Conservation (phyloP, 345 rosid species). For the Xanthoceras sorbifolium region DNA sequence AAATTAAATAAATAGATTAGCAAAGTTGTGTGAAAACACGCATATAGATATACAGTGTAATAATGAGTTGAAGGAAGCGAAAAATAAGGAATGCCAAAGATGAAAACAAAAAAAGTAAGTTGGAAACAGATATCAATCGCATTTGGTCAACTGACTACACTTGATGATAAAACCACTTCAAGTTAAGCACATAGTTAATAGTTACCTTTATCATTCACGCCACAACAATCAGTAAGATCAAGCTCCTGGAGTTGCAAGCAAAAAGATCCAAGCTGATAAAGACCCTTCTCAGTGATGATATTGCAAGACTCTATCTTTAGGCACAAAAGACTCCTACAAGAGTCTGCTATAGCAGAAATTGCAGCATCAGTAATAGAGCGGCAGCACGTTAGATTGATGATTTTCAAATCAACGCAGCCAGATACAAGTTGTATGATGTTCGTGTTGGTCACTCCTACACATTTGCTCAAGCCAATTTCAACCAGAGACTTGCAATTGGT, state of each 20-base stretch:
- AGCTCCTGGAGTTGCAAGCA: constrained; percentile 69
- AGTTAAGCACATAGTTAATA: not conserved
- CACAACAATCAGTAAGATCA: constrained; percentile 84
- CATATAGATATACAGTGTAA: not conserved
- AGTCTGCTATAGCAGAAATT: constrained; percentile 65
- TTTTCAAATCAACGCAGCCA: constrained; percentile 59
- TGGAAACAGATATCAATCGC: not conserved
- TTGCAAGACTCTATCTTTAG: constrained; percentile 82
- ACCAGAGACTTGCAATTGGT: constrained; percentile 54
- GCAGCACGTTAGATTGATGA: constrained; percentile 71
- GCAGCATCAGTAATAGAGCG: constrained; percentile 68
- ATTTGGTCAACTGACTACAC: not conserved
- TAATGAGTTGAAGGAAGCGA: not conserved
- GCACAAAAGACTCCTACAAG: constrained; percentile 65
- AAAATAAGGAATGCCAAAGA: too few relatives aligned
- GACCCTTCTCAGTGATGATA: constrained; percentile 80
- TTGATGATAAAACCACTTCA: not conserved
- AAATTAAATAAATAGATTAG: not conserved
- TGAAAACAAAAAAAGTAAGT: too few relatives aligned
- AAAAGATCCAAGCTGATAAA: constrained; percentile 60
- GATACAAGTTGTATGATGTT: constrained; percentile 64
- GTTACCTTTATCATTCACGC: constrained; percentile 74
- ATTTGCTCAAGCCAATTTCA: constrained; percentile 80
- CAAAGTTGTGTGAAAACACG: not conserved
- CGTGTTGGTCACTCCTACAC: constrained; percentile 55